These are phyloP conservation scores for Takakia lepidozioides DNA, from an alignment of 225 moss, liverwort and hornwort species.

Conservation along the genomic window DNA sequence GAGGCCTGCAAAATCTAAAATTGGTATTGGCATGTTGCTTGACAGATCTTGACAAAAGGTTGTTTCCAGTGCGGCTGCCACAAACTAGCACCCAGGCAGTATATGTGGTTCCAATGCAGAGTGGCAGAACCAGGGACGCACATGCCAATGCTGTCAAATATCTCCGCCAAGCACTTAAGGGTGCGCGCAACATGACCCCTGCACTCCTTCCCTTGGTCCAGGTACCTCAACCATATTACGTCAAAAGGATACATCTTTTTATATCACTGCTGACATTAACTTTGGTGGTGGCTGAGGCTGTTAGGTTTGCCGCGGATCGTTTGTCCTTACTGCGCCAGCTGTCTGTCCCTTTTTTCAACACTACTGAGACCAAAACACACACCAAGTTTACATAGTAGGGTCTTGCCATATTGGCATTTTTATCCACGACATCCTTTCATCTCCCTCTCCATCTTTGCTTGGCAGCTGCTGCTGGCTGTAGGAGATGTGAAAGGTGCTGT, in stretches of 20 bases:
- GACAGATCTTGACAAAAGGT: constrained; percentile 64
- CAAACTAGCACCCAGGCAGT: constrained; percentile 35
- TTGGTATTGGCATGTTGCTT: no score
- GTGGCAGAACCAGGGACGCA: constrained; percentile 69
- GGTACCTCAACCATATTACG: constrained; percentile 17
- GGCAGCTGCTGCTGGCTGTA: constrained; percentile 70
- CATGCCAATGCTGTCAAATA: constrained; percentile 74
- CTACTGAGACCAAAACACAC: background rate
- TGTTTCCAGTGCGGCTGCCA: constrained; percentile 67
- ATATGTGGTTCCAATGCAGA: constrained; percentile 69
- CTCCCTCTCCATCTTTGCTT: background rate
- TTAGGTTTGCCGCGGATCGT: background rate
- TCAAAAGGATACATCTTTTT: background rate
- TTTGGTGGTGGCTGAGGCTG: no score
- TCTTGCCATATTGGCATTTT: background rate
- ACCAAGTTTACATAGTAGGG: background rate
- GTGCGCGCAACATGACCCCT: constrained; percentile 54
- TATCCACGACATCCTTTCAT: background rate
- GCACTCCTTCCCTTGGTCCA: constrained; percentile 91
- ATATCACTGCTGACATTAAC: no score
- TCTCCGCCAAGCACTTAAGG: constrained; percentile 49
- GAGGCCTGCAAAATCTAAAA: no score
- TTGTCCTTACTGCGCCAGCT: background rate
- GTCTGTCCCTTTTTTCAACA: background rate
- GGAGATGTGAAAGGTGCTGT: constrained; percentile 71